Evolutionary conservation across 2,329 filamentous ascomycete genomes (phyloP), one percentile per base, ranked within the genome.

Genomic region (Lachnellula arida): DNA sequence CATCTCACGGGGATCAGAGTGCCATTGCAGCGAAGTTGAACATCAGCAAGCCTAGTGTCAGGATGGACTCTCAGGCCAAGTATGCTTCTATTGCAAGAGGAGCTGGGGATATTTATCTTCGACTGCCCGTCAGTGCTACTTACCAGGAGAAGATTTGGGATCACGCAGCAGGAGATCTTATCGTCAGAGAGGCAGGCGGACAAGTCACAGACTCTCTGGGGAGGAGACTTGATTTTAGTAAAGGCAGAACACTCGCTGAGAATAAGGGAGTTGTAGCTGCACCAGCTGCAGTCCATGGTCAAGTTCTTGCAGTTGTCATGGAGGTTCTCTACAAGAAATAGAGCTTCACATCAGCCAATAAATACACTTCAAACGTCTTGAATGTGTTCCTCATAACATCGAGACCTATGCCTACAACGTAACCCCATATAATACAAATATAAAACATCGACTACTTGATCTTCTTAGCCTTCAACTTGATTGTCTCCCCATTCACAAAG

Each of bases 101-200:
- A 46, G 91, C 92, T 5, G 94, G 92, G 49, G 94, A 99, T 70
- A 86, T 99, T 63, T 99, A 99, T 75, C 81, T 99, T 56, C 84
- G 95, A 53, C 76, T 99, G 56, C 94, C 94, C 3, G 87, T 90
- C 5, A 88, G 84, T 71, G 88, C 87, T 65, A 86, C 87, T 53
- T 99, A 99, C 76, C 85, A 96, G 72, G 94, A 99, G 80, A 99
- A 99, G 83, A 99, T 99, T 65, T 99, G 94, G 94, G 94, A 99
- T 71, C 94, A 99, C 72, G 94, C 94, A 17, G 94, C 93, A 12
- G 94, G 94, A 42, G 92, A 96, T 67, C 76, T 99, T 57, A 92
- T 99, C 63, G 94, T 97, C 42, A 81, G 92, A 55, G 95, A 99
- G 75, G 91, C 94, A 2, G 94, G 94, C 51, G 95, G 94, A 49